These are phyloP conservation scores for Annulohypoxylon maeteangense DNA, from an alignment of 495 filamentous ascomycete genomes.

Conservation along the genomic window DNA sequence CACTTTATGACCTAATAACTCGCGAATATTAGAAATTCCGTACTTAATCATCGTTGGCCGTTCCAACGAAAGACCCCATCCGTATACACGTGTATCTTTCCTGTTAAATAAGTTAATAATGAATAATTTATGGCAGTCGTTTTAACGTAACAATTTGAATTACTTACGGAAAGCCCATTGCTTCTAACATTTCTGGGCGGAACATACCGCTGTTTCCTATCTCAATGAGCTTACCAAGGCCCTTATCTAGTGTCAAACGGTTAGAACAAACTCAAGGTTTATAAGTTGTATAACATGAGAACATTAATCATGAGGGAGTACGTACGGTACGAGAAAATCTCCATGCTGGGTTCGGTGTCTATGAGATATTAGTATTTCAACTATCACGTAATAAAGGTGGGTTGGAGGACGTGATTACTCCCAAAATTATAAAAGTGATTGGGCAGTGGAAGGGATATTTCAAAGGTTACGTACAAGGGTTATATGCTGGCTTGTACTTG, in stretches of 20 bases:
- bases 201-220: conserved; percentile 99
- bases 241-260: conserved; percentile 62
- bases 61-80: conserved; percentile 91
- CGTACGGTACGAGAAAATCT: conserved; percentile 85
- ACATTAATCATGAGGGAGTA: neutral
- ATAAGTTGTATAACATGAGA: neutral
- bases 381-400: neutral
- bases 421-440: neutral
- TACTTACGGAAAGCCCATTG: conserved; percentile 53
- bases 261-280: conserved; percentile 13
- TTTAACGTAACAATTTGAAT: no score
- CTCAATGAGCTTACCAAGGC: conserved; percentile 90
- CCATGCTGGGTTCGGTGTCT: conserved; percentile 96
- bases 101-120: conserved; percentile 23
- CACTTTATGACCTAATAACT: conserved; percentile 85
- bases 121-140: neutral
- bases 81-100: conserved; percentile 87
- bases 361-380: conserved; percentile 67
- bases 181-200: conserved; percentile 92
- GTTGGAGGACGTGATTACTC: neutral
- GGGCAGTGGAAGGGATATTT: neutral
- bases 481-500: conserved; percentile 95
- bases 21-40: conserved; percentile 84
- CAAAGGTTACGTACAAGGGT: conserved; percentile 38
- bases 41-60: conserved; percentile 99